Percentiles rank a stretch among this genome's conserved stretches.
phyloP scores from a whole-genome alignment of 345 rosid genomes.

The Gossypium turneri region DNA sequence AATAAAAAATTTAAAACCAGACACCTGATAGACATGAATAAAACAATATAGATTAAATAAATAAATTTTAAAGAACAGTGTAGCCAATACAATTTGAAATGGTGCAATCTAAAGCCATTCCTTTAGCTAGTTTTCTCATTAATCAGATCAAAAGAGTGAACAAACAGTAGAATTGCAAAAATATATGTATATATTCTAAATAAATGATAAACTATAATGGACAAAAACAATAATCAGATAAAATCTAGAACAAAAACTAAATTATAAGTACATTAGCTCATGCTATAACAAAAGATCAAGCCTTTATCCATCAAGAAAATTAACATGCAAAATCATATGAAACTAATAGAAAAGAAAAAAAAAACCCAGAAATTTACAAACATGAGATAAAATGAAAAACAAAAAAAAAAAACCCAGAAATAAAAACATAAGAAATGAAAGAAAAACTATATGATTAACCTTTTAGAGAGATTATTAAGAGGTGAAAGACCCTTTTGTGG shows the following conservation, averaged over 20 bases:
- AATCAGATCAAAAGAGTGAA: neutral
- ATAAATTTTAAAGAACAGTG: neutral
- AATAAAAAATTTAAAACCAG: neutral
- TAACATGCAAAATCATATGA: slow-evolving; percentile 8
- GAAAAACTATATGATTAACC: slow-evolving; percentile 4
- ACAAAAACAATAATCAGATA: neutral
- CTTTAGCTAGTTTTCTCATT: neutral
- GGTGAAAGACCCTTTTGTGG: slow-evolving; percentile 4
- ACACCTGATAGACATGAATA: neutral
- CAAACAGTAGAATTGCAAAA: neutral
- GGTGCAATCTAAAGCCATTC: neutral
- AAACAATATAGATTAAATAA: neutral
- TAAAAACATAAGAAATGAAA: neutral
- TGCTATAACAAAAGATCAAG: neutral
- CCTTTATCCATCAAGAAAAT: neutral
- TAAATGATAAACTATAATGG: neutral
- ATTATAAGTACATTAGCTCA: neutral
- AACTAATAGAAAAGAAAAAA: neutral
- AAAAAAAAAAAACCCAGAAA: neutral
- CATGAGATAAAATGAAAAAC: neutral
- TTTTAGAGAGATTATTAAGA: neutral
- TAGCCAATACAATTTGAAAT: neutral
- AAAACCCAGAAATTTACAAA: neutral
- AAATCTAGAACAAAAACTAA: neutral
- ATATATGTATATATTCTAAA: no score